Evolutionary conservation across 2,329 filamentous ascomycete species (phyloP).

Genomic region (Arthrobotrys sphaeroides): DNA sequence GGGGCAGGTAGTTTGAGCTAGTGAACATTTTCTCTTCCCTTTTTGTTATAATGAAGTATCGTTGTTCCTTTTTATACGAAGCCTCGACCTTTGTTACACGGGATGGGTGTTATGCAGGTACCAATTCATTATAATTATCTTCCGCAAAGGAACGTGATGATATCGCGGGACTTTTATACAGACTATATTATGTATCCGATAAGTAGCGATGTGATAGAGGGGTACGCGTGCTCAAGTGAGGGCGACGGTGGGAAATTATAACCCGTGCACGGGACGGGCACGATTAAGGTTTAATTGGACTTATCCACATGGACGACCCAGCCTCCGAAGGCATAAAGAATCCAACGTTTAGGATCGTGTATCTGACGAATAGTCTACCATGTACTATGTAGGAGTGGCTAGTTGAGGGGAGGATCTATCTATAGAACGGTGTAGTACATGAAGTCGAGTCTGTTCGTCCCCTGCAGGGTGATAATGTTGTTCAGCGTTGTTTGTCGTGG

Average conservation of each 20-base stretch:
- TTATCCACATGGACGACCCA: background rate
- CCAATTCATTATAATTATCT: slow-evolving; percentile 26
- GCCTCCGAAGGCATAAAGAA: background rate
- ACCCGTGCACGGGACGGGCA: background rate
- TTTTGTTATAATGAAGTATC: slow-evolving; percentile 22
- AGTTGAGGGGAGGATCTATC: background rate
- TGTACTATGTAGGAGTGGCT: no score
- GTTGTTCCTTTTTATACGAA: slow-evolving; percentile 38
- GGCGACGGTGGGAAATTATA: slow-evolving; percentile 1
- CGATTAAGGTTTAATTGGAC: background rate
- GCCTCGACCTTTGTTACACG: slow-evolving; percentile 42
- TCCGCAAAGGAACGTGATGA: slow-evolving; percentile 9
- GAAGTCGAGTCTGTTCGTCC: no score
- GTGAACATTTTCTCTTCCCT: slow-evolving; percentile 2
- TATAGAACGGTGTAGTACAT: background rate
- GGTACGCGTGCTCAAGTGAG: slow-evolving; percentile 29
- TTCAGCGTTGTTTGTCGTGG: background rate
- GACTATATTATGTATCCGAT: slow-evolving; percentile 7
- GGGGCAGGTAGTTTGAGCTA: slow-evolving; percentile 17
- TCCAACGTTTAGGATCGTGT: background rate
- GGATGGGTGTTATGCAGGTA: slow-evolving; percentile 41
- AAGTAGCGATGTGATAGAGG: slow-evolving; percentile 22
- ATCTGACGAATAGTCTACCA: background rate
- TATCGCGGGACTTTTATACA: slow-evolving; percentile 7
- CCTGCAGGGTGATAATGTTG: background rate